Conservation (phyloP, 163 green algal genomes). For the Picocystis sp. region DNA sequence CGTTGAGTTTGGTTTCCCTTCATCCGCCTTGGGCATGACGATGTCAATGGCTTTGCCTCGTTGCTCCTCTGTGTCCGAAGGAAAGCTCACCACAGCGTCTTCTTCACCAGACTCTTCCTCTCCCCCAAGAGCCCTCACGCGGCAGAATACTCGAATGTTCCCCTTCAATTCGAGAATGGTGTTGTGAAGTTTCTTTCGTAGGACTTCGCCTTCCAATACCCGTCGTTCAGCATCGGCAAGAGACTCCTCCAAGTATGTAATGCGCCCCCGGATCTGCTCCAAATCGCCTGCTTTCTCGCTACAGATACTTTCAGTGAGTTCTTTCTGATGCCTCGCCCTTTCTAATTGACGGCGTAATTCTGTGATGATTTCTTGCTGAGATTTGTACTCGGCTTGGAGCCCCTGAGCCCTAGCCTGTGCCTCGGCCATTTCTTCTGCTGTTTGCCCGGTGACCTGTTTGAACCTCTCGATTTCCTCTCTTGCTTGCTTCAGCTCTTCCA, state of each 20-base stretch:
- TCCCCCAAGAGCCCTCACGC: conserved; percentile 20
- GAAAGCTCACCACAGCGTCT: too few species aligned
- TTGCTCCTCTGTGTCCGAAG: too few species aligned
- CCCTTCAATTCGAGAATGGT: conserved; percentile 26
- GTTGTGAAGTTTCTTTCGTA: conserved; percentile 78
- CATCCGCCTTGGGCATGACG: too few species aligned
- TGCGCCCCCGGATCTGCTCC: conserved; percentile 3
- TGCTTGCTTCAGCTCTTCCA: conserved; percentile 1
- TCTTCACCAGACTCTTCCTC: background rate
- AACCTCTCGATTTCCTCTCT: conserved; percentile 4
- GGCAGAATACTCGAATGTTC: conserved; percentile 25
- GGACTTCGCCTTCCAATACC: conserved; percentile 51
- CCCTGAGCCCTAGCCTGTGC: background rate
- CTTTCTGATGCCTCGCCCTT: conserved; percentile 5
- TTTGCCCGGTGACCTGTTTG: conserved; percentile 6
- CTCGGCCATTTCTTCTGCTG: conserved; percentile 1
- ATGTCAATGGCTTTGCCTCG: too few species aligned
- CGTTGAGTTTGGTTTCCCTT: too few species aligned
- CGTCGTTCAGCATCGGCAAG: conserved; percentile 13
- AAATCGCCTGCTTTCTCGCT: conserved; percentile 1
- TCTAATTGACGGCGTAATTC: background rate
- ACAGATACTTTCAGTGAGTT: background rate
- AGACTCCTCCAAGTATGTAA: background rate
- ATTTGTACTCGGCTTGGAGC: conserved; percentile 6
- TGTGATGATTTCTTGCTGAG: conserved; percentile 3